A percentile compares a stretch with the other conserved stretches of the same genome.
phyloP scores from a whole-genome alignment of 106 monocot genomes.

The Triglochin maritima region DNA sequence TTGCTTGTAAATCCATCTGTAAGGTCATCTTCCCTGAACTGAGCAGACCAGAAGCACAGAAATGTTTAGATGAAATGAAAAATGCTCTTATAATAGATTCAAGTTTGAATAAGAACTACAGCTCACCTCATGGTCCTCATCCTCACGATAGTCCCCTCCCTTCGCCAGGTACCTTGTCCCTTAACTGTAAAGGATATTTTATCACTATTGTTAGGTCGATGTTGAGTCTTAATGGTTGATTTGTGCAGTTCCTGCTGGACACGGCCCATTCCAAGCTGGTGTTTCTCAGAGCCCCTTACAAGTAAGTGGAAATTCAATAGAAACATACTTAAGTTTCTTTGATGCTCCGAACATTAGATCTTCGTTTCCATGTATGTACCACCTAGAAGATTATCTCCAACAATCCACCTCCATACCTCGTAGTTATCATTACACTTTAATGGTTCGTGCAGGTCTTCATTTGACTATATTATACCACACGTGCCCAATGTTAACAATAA shows the following conservation, averaged over 20 bases:
- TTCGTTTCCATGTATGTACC: too few relatives aligned
- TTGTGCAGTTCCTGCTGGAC: slow-evolving; percentile 22
- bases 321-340: too few relatives aligned
- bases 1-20: neutral
- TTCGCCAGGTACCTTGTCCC: slow-evolving; percentile 14
- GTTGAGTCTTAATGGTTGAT: neutral
- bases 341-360: too few relatives aligned
- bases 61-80: slow-evolving; percentile 53
- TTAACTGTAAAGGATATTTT: neutral
- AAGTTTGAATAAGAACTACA: slow-evolving; percentile 12
- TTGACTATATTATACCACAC: too few relatives aligned
- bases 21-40: slow-evolving; percentile 63
- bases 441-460: too few relatives aligned
- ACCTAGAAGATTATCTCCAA: too few relatives aligned
- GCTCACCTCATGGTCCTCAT: slow-evolving; percentile 24
- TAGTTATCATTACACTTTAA: too few relatives aligned
- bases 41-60: slow-evolving; percentile 36
- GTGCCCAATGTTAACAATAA: too few relatives aligned
- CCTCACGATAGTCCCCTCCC: slow-evolving; percentile 23
- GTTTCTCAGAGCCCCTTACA: slow-evolving; percentile 9
- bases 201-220: neutral
- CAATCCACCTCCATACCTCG: too few relatives aligned
- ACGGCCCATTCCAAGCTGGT: slow-evolving; percentile 5
- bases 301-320: slow-evolving; percentile 19
- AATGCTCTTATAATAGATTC: slow-evolving; percentile 9